These are phyloP conservation scores for thale cress (Arabidopsis thaliana) DNA, from an alignment of 345 rosid species.

Conservation along the genomic window DNA sequence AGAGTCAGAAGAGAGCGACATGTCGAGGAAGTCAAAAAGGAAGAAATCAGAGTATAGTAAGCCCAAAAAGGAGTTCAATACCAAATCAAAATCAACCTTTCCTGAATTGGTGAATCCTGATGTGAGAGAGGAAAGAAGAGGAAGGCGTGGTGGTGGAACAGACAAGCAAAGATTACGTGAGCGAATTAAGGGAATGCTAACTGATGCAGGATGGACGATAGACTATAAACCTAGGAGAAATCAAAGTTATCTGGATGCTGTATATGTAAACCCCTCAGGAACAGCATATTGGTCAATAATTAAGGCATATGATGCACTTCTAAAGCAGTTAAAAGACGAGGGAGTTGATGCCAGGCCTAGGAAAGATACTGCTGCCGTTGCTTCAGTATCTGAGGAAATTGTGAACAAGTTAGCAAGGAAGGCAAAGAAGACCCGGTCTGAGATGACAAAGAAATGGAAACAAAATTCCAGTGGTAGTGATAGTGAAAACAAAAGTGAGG, in stretches of 20 bases:
- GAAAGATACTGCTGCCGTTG: slow-evolving; percentile 60
- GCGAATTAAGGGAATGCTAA: slow-evolving; percentile 81
- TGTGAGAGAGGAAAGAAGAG: slow-evolving; percentile 59
- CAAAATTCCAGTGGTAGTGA: slow-evolving; percentile 50
- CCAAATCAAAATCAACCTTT: slow-evolving; percentile 51
- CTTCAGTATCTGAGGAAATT: slow-evolving; percentile 75
- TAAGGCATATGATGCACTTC: slow-evolving; percentile 92
- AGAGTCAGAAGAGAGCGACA: slow-evolving; percentile 63
- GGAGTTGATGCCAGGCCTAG: slow-evolving; percentile 52
- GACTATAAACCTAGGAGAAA: slow-evolving; percentile 92
- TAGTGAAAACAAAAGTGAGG: slow-evolving; percentile 49
- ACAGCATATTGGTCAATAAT: slow-evolving; percentile 96
- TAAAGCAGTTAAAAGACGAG: slow-evolving; percentile 64
- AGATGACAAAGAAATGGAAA: slow-evolving; percentile 57
- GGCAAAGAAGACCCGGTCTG: slow-evolving; percentile 67
- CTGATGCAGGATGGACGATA: slow-evolving; percentile 92
- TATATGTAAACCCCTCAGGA: slow-evolving; percentile 87
- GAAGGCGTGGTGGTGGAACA: slow-evolving; percentile 85
- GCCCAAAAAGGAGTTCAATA: slow-evolving; percentile 44
- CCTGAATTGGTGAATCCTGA: slow-evolving; percentile 45
- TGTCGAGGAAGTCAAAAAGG: slow-evolving; percentile 50
- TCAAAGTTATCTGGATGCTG: slow-evolving; percentile 88
- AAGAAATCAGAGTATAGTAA: slow-evolving; percentile 46
- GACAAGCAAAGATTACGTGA: slow-evolving; percentile 97
- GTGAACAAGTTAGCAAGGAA: slow-evolving; percentile 72